A percentile compares a stretch with the other conserved stretches of the same genome.
Conservation (phyloP, 805 yeast species). For the Zygotorulaspora chibaensis region DNA sequence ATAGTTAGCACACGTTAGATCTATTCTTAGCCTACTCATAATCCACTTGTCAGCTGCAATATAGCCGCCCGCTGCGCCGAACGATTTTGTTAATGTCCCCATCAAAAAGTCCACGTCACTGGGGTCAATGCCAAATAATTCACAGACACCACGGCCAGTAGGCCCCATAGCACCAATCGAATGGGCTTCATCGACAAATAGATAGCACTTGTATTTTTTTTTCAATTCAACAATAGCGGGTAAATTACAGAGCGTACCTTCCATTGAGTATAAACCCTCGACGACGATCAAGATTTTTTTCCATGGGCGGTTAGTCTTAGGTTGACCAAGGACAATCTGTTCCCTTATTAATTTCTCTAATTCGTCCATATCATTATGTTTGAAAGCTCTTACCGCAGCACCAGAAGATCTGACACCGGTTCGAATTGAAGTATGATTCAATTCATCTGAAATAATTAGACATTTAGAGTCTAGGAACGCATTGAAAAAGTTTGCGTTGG, state of each 20-base stretch:
- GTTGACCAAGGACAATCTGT: constrained; percentile 89
- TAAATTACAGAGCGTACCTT: constrained; percentile 82
- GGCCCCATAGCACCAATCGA: constrained; percentile 99
- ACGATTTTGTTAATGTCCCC: constrained; percentile 97
- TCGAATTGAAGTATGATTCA: constrained; percentile 93
- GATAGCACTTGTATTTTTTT: constrained; percentile 79
- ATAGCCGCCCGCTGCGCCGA: constrained; percentile 99
- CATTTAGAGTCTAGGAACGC: constrained; percentile 83
- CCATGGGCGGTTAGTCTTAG: constrained; percentile 96
- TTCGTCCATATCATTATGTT: constrained; percentile 83
- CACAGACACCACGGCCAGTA: constrained; percentile 90
- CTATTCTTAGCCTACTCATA: constrained; percentile 70
- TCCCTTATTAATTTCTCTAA: constrained; percentile 76
- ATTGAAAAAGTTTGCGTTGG: constrained; percentile 84
- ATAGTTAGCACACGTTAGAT: constrained; percentile 66
- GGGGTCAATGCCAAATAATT: constrained; percentile 80
- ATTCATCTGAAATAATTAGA: constrained; percentile 86
- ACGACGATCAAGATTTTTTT: constrained; percentile 77
- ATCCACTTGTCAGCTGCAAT: constrained; percentile 69
- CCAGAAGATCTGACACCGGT: constrained; percentile 92
- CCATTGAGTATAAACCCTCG: constrained; percentile 91
- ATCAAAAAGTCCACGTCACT: constrained; percentile 75
- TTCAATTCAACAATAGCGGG: constrained; percentile 70
- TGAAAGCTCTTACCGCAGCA: constrained; percentile 85
- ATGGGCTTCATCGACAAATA: constrained; percentile 96